Evolutionary conservation across 495 filamentous ascomycete genomes (phyloP).

Genomic region (Penicillium lagena): DNA sequence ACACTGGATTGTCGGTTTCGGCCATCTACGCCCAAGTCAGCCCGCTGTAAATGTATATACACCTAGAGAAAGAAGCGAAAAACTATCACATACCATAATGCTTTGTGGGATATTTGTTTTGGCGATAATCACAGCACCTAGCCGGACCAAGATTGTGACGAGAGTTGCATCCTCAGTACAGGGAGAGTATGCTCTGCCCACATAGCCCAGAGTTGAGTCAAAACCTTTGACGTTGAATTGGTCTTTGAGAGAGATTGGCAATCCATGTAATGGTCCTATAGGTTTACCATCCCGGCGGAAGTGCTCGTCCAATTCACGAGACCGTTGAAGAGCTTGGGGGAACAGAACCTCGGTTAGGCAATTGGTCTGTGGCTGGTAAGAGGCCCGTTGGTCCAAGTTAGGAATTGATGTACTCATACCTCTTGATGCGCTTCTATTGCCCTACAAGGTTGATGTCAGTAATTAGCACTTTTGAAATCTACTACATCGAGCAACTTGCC

Average conservation of each 20-base stretch:
- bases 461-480: too few relatives aligned
- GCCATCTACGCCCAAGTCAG: constrained; percentile 23
- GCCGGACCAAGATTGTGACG: constrained; percentile 35
- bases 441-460: too few relatives aligned
- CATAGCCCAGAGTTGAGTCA: constrained; percentile 54
- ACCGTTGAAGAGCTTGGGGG: constrained; percentile 47
- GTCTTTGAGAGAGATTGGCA: constrained; percentile 61
- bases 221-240: constrained; percentile 58
- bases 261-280: constrained; percentile 55
- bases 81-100: constrained; percentile 34
- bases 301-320: constrained; percentile 39
- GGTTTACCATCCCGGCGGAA: constrained; percentile 31
- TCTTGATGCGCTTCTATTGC: too few relatives aligned
- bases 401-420: constrained; percentile 43
- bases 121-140: constrained; percentile 50
- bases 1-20: constrained; percentile 50
- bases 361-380: constrained; percentile 33
- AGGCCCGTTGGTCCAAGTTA: constrained; percentile 8
- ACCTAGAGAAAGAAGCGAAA: background rate
- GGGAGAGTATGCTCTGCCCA: constrained; percentile 44
- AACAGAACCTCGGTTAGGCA: constrained; percentile 63
- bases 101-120: constrained; percentile 58
- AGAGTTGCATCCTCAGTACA: constrained; percentile 43
- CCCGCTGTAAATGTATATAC: too few relatives aligned
- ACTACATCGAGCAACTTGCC: too few relatives aligned